A percentile compares a stretch with the other conserved stretches of the same genome.
These are phyloP conservation scores for Cordyceps cateniannulata DNA, from an alignment of 2,329 filamentous ascomycete species.

Conservation along the genomic window DNA sequence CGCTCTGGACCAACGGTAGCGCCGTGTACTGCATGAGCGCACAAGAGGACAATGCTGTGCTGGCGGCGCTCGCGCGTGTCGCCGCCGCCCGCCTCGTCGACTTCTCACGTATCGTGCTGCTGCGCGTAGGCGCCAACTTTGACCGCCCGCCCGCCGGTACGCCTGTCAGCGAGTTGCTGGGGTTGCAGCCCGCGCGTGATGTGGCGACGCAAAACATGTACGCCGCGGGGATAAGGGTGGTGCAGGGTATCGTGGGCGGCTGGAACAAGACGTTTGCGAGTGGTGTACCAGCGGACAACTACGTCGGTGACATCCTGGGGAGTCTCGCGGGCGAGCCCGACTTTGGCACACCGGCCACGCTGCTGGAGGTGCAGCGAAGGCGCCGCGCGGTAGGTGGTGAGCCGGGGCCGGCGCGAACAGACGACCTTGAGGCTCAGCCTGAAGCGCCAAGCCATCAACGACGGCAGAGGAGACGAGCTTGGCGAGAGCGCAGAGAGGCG, in stretches of 20 bases:
- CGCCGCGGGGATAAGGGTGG: slow-evolving; percentile 54
- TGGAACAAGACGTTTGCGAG: slow-evolving; percentile 54
- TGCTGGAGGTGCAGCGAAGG: neutral
- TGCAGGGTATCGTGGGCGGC: slow-evolving; percentile 52
- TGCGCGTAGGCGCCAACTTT: slow-evolving; percentile 64
- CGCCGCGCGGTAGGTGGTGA: neutral
- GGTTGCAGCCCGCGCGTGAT: slow-evolving; percentile 54
- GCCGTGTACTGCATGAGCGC: slow-evolving; percentile 64
- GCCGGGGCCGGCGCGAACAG: neutral
- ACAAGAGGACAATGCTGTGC: slow-evolving; percentile 65
- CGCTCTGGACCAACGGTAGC: slow-evolving; percentile 59
- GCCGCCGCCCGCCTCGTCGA: slow-evolving; percentile 53
- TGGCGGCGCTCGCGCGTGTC: slow-evolving; percentile 58
- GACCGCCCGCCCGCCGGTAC: slow-evolving; percentile 58
- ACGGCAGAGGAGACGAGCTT: neutral
- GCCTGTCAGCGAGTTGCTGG: slow-evolving; percentile 52
- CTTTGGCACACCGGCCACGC: slow-evolving; percentile 41
- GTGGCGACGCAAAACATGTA: slow-evolving; percentile 62
- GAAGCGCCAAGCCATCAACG: neutral
- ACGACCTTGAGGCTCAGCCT: neutral
- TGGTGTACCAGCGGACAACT: slow-evolving; percentile 56
- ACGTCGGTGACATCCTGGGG: slow-evolving; percentile 66
- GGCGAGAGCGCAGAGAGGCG: neutral
- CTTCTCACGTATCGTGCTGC: slow-evolving; percentile 59
- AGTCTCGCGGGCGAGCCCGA: slow-evolving; percentile 59